Conservation (phyloP, 1,139 yeast species). For the Suhomyces choctaworum region DNA sequence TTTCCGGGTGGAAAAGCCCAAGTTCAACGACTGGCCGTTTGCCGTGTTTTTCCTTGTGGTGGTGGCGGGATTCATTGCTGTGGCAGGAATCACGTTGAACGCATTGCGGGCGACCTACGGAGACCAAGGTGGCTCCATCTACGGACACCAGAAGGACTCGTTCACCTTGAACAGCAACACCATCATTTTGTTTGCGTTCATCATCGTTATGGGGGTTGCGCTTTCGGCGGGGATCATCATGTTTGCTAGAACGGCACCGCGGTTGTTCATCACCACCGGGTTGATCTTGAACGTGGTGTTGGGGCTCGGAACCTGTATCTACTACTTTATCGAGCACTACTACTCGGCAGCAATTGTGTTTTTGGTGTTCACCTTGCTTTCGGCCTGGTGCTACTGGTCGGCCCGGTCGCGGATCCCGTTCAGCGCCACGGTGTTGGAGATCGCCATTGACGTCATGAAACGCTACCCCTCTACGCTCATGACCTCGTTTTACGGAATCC, state of each 20-base stretch:
- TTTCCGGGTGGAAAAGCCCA: constrained; percentile 65
- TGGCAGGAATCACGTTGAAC: constrained; percentile 67
- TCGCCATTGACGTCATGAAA: constrained; percentile 75
- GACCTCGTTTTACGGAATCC: constrained; percentile 63
- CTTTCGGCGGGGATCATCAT: constrained; percentile 57
- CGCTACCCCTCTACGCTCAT: constrained; percentile 67
- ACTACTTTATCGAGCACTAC: constrained; percentile 61
- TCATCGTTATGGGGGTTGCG: constrained; percentile 60
- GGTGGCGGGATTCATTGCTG: constrained; percentile 66
- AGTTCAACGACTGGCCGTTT: constrained; percentile 73
- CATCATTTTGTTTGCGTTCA: constrained; percentile 66
- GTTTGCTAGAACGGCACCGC: constrained; percentile 65
- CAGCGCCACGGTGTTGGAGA: constrained; percentile 71
- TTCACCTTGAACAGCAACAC: constrained; percentile 76
- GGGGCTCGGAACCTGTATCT: constrained; percentile 75
- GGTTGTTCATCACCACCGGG: constrained; percentile 67
- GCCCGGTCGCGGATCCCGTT: constrained; percentile 69
- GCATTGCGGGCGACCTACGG: constrained; percentile 59
- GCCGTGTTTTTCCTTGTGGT: constrained; percentile 61
- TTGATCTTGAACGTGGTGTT: constrained; percentile 65
- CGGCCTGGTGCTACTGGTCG: constrained; percentile 74
- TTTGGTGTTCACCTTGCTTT: constrained; percentile 58
- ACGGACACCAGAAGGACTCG: constrained; percentile 44
- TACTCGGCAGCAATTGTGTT: constrained; percentile 82
- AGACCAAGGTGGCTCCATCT: constrained; percentile 66